phyloP scores from a whole-genome alignment of 345 rosid genomes.

The Erucastrum elatum region DNA sequence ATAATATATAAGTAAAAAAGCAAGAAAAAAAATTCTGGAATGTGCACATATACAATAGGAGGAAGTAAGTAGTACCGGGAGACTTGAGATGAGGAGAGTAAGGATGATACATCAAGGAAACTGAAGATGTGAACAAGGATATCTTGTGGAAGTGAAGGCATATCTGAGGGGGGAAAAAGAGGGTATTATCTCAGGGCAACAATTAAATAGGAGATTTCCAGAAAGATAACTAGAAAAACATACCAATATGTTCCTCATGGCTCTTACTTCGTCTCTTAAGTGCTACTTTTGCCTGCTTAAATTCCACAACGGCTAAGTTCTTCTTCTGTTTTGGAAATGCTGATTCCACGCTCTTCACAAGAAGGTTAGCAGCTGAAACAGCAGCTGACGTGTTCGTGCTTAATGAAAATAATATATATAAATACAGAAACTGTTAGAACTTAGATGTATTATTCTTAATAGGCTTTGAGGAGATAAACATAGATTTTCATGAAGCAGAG shows the following conservation, averaged over 20 bases:
- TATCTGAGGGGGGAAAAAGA: constrained; percentile 41
- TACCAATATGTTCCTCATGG: constrained; percentile 49
- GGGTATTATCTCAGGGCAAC: not conserved
- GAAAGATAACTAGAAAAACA: not conserved
- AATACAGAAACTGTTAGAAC: constrained; percentile 1
- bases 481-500: not conserved
- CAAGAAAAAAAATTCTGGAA: not conserved
- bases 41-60: not conserved
- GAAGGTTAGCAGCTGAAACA: constrained; percentile 65
- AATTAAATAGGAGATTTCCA: not conserved
- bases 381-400: constrained; percentile 68
- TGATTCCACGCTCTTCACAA: constrained; percentile 67
- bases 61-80: constrained; percentile 53
- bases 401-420: not conserved
- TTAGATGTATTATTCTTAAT: too few species aligned
- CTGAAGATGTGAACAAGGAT: constrained; percentile 63
- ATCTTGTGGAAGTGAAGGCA: constrained; percentile 68
- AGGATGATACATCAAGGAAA: constrained; percentile 62
- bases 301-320: constrained; percentile 61
- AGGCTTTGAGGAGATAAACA: constrained; percentile 1
- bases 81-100: constrained; percentile 57
- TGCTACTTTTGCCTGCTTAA: constrained; percentile 77
- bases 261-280: constrained; percentile 57
- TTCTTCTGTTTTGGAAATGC: constrained; percentile 83
- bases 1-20: constrained; percentile 20